Evolutionary conservation across 257 asterid genomes (phyloP).

Genomic region (Galeopsis tetrahit): DNA sequence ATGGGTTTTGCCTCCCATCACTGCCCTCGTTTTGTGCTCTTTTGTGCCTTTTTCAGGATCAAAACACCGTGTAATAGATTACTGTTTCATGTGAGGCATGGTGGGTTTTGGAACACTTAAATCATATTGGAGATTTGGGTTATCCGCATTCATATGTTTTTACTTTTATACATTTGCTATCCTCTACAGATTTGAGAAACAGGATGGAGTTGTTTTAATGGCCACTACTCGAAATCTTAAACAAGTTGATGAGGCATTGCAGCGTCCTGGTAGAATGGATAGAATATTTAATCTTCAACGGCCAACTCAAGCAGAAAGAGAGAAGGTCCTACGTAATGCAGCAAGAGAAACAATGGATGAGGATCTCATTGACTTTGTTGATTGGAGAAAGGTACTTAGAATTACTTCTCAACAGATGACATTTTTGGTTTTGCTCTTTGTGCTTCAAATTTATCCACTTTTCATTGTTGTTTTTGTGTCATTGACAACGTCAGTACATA

Average conservation of each 20-base stretch:
- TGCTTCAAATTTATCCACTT: slow-evolving; percentile 15
- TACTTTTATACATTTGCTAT: slow-evolving; percentile 34
- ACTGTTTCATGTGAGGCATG: slow-evolving; percentile 8
- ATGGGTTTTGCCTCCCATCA: slow-evolving; percentile 18
- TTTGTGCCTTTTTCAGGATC: slow-evolving; percentile 15
- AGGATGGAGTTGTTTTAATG: slow-evolving; percentile 98
- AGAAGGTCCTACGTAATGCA: slow-evolving; percentile 68
- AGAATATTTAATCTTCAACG: slow-evolving; percentile 92
- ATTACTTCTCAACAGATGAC: slow-evolving; percentile 24
- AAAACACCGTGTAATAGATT: neutral
- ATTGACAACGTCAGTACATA: neutral
- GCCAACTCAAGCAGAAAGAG: slow-evolving; percentile 90
- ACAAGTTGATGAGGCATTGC: slow-evolving; percentile 89
- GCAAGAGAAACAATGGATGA: slow-evolving; percentile 93
- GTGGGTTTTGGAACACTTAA: slow-evolving; percentile 17
- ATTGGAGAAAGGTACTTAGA: slow-evolving; percentile 83
- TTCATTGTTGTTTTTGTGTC: slow-evolving; percentile 5
- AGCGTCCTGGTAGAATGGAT: slow-evolving; percentile 99
- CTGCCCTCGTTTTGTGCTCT: slow-evolving; percentile 2
- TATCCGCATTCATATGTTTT: slow-evolving; percentile 7
- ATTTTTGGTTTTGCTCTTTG: slow-evolving; percentile 15
- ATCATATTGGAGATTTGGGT: slow-evolving; percentile 1
- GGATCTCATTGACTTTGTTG: slow-evolving; percentile 80
- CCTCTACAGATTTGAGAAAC: slow-evolving; percentile 84
- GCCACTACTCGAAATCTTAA: slow-evolving; percentile 92